Evolutionary conservation across 1,139 yeast genomes (phyloP).

Genomic region (Geotrichum aggregatum): DNA sequence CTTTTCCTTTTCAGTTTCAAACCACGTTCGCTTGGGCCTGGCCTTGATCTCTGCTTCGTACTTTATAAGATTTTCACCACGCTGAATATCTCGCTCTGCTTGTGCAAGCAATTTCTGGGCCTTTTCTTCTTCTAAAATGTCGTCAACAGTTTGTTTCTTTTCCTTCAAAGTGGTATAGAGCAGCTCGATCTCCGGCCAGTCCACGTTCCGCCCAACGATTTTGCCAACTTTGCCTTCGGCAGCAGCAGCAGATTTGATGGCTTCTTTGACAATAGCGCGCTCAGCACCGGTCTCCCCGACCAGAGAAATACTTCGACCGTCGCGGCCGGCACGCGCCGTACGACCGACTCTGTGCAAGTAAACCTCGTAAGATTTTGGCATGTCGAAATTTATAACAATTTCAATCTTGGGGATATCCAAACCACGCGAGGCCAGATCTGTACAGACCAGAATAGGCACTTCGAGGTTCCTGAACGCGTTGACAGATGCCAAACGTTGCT

Average conservation of each 20-base stretch:
- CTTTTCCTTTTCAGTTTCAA: conserved; percentile 72
- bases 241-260: conserved; percentile 60
- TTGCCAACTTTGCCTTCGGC: conserved; percentile 39
- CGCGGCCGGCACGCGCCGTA: conserved; percentile 98
- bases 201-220: conserved; percentile 77
- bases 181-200: conserved; percentile 78
- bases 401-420: conserved; percentile 97
- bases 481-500: conserved; percentile 84
- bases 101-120: conserved; percentile 76
- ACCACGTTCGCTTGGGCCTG: conserved; percentile 97
- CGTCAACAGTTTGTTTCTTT: conserved; percentile 60
- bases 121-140: conserved; percentile 82
- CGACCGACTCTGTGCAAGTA: conserved; percentile 98
- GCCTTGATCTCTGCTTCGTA: conserved; percentile 79
- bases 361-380: conserved; percentile 88
- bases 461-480: conserved; percentile 73
- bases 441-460: conserved; percentile 87
- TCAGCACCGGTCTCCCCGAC: conserved; percentile 88
- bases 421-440: conserved; percentile 98
- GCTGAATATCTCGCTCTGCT: conserved; percentile 87
- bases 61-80: conserved; percentile 77
- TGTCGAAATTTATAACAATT: conserved; percentile 86
- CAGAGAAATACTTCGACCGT: conserved; percentile 85
- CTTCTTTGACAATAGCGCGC: conserved; percentile 81
- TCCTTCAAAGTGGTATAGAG: conserved; percentile 56